Evolutionary conservation across 352 stramenopile genomes (phyloP).

Genomic region (Lagenidium sp.): DNA sequence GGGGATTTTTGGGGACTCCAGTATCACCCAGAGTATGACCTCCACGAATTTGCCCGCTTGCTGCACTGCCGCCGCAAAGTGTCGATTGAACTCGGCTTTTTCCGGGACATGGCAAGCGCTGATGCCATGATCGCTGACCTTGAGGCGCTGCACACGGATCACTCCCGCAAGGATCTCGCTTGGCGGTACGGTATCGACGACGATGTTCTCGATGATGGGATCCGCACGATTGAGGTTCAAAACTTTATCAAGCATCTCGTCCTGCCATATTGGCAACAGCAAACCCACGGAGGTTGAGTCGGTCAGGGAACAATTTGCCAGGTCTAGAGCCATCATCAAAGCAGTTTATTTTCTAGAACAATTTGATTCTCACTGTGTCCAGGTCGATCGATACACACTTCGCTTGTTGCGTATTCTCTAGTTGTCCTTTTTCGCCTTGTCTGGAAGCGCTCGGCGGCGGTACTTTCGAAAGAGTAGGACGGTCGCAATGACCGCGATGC

Average conservation of each 20-base stretch:
- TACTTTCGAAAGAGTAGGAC: slow-evolving; percentile 38
- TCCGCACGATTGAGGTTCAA: slow-evolving; percentile 55
- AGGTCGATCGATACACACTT: no score
- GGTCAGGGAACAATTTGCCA: no score
- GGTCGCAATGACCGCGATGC: slow-evolving; percentile 31
- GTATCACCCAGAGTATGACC: slow-evolving; percentile 73
- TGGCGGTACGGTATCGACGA: slow-evolving; percentile 55
- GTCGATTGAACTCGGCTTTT: slow-evolving; percentile 57
- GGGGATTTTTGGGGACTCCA: slow-evolving; percentile 74
- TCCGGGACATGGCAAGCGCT: slow-evolving; percentile 32
- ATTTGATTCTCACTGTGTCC: no score
- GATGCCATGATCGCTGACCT: slow-evolving; percentile 41
- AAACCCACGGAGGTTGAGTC: no score
- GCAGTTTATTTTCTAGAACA: no score
- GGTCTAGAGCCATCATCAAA: no score
- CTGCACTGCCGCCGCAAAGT: slow-evolving; percentile 54
- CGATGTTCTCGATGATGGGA: slow-evolving; percentile 57
- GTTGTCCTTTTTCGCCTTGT: slow-evolving; percentile 18
- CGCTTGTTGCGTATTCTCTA: no score
- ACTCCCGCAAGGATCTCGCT: slow-evolving; percentile 39
- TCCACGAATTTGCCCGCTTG: slow-evolving; percentile 68
- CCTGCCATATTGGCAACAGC: slow-evolving; percentile 39
- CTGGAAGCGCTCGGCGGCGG: slow-evolving; percentile 13
- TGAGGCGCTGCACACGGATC: slow-evolving; percentile 45
- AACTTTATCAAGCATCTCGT: slow-evolving; percentile 73